Evolutionary conservation across 2,329 filamentous ascomycete species (phyloP), one percentile per base, ranked within the genome.

Genomic region (Aspergillus latus): DNA sequence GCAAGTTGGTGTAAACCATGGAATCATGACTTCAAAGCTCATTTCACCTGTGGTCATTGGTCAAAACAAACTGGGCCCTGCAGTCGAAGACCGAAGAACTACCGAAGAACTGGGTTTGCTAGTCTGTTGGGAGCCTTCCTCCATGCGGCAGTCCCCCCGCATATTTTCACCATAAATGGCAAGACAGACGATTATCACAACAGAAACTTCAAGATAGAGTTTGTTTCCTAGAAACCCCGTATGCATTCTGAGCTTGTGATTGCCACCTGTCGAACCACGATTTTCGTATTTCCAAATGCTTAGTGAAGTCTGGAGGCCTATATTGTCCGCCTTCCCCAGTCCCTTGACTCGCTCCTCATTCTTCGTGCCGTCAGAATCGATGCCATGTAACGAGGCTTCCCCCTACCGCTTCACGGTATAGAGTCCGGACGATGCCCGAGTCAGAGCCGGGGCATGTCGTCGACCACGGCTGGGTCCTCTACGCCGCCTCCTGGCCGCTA

Each of bases 401-500:
- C 4, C 9, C 34, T 13, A 37, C 34, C 34, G 34, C 34, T 37
- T 13, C 8, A 9, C 34, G 34, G 34, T 13, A 7, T 5, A 37
- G 34, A 13, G 4, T 21, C n/a, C n/a, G 5, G 5, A 21, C n/a
- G 7, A 16, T 21, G 39, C n/a, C 16, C 8, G 39, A 40, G 37
- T 40, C 37, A 40, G n/a, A 6, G n/a, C n/a, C 32, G 10, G 32
- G 37, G 6, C 37, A 26, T 7, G 39, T 8, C 29, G 28, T 44
- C 9, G 21, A 52, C 39, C 56, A 53, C 46, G 50, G 50, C 47
- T 59, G 53, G 53, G 30, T 60, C 37, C 53, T 60, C 10, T 26
- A 59, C n/a, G 53, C 53, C 5, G 59, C 54, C 26, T 53, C 56
- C 13, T 59, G 53, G 49, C 37, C 59, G n/a, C 37, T 60, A 5